Conservation (phyloP, 2,329 filamentous ascomycete genomes). For the Aureobasidium subglaciale region DNA sequence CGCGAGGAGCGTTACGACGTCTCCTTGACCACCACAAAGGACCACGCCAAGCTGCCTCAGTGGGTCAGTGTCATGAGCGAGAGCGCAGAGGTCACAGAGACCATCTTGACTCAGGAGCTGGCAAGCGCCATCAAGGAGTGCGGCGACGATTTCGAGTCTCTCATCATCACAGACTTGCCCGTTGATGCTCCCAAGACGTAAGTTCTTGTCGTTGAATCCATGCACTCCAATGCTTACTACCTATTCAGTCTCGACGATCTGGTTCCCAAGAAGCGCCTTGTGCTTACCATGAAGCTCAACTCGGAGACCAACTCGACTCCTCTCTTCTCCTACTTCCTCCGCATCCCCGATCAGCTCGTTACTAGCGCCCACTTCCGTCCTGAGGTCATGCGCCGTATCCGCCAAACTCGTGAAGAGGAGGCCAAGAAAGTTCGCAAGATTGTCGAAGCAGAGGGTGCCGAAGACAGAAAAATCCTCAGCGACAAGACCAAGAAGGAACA, state of each 20-base stretch:
- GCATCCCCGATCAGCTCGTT: slow-evolving; percentile 76
- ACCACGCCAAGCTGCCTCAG: slow-evolving; percentile 76
- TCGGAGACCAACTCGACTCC: slow-evolving; percentile 53
- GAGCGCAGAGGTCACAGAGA: slow-evolving; percentile 87
- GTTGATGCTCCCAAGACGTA: slow-evolving; percentile 79
- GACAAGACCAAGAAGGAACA: slow-evolving; percentile 72
- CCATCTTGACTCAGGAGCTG: slow-evolving; percentile 79
- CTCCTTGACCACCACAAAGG: slow-evolving; percentile 87
- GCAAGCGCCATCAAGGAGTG: slow-evolving; percentile 70
- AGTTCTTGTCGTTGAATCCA: slow-evolving; percentile 28
- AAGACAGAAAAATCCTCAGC: slow-evolving; percentile 47
- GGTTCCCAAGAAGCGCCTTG: slow-evolving; percentile 75
- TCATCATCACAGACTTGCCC: slow-evolving; percentile 87
- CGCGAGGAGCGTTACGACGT: slow-evolving; percentile 92
- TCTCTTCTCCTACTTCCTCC: slow-evolving; percentile 74
- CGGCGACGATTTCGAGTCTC: slow-evolving; percentile 69
- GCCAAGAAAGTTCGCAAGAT: slow-evolving; percentile 71
- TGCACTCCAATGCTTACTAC: background rate
- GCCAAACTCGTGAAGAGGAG: slow-evolving; percentile 70
- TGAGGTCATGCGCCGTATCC: slow-evolving; percentile 79
- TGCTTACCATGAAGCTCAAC: slow-evolving; percentile 65
- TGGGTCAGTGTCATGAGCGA: slow-evolving; percentile 97
- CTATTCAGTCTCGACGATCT: slow-evolving; percentile 69
- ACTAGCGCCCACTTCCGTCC: slow-evolving; percentile 75
- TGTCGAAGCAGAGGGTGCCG: slow-evolving; percentile 63